Evolutionary conservation across 371 early-diverging fungal genomes (phyloP).

Genomic region (Mortierella sp.): DNA sequence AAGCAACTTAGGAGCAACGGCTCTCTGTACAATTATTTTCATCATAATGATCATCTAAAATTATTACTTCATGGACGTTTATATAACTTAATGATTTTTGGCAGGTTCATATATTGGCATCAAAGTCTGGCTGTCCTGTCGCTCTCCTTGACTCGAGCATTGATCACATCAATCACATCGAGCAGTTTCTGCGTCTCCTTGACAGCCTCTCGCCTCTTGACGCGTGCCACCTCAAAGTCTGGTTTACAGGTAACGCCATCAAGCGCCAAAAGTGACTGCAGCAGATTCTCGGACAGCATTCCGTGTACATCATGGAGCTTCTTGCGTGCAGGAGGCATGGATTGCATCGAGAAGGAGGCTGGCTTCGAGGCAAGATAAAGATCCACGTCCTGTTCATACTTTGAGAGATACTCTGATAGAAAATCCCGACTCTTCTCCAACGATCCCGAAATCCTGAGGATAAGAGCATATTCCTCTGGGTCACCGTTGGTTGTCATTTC

Average conservation of each 20-base stretch:
- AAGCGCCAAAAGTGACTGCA: conserved; percentile 67
- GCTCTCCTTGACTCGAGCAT: conserved; percentile 40
- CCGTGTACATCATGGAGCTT: conserved; percentile 64
- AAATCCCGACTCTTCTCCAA: conserved; percentile 37
- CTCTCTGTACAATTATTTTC: too few relatives aligned
- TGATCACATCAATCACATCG: conserved; percentile 65
- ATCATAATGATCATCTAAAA: too few relatives aligned
- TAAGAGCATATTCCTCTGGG: conserved; percentile 56
- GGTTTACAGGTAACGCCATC: conserved; percentile 69
- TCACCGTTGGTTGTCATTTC: conserved; percentile 61
- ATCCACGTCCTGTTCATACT: conserved; percentile 40
- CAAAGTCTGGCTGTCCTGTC: conserved; percentile 23
- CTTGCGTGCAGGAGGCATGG: conserved; percentile 56
- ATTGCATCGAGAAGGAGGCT: conserved; percentile 23
- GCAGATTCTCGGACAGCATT: conserved; percentile 66
- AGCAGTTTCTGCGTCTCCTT: conserved; percentile 62
- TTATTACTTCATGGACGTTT: too few relatives aligned
- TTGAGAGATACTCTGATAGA: conserved; percentile 31
- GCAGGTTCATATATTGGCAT: too few relatives aligned
- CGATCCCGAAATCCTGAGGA: conserved; percentile 47
- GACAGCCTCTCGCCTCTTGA: conserved; percentile 69
- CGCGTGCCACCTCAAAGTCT: conserved; percentile 69
- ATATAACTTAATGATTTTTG: too few relatives aligned
- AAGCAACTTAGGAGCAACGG: too few relatives aligned
- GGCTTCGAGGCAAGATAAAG: conserved; percentile 28